phyloP scores from a whole-genome alignment of 140 eudicot species.

The Bidens hawaiensis region DNA sequence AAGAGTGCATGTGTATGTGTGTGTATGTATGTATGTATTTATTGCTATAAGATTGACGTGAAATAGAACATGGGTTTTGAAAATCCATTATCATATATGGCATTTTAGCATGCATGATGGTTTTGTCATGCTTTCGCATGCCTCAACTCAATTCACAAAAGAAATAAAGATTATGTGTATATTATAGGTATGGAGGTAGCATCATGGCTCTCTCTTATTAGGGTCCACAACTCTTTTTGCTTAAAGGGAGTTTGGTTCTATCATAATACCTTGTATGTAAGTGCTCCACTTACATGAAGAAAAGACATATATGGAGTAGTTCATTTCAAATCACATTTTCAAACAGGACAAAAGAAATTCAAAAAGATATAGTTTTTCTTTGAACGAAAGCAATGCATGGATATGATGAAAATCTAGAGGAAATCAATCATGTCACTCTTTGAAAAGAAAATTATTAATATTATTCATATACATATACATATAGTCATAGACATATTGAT shows the following conservation, averaged over 20 bases:
- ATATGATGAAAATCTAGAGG: constrained; percentile 26
- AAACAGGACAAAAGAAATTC: not conserved
- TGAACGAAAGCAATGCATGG: constrained; percentile 32
- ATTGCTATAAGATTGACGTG: constrained; percentile 2
- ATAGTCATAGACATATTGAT: constrained; percentile 4
- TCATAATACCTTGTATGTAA: constrained; percentile 30
- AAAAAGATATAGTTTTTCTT: constrained; percentile 5
- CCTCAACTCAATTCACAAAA: constrained; percentile 28
- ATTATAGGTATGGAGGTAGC: constrained; percentile 28
- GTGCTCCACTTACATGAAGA: constrained; percentile 34
- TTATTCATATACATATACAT: not conserved
- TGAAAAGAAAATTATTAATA: not conserved
- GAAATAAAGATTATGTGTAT: not conserved
- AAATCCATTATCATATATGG: constrained; percentile 18
- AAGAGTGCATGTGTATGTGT: too few species aligned
- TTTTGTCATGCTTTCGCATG: constrained; percentile 73
- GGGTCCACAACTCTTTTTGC: constrained; percentile 34
- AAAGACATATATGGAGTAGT: constrained; percentile 20
- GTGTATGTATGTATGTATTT: not conserved
- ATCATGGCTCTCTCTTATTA: constrained; percentile 21
- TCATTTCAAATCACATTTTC: constrained; percentile 10
- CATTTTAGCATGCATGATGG: constrained; percentile 24
- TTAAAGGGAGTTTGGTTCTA: constrained; percentile 24
- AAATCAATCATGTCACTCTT: constrained; percentile 18
- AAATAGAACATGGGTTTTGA: not conserved